Evolutionary conservation across 2,329 filamentous ascomycete species (phyloP), one percentile per base, ranked within the genome.

Genomic region (Trichophyton schoenleinii): DNA sequence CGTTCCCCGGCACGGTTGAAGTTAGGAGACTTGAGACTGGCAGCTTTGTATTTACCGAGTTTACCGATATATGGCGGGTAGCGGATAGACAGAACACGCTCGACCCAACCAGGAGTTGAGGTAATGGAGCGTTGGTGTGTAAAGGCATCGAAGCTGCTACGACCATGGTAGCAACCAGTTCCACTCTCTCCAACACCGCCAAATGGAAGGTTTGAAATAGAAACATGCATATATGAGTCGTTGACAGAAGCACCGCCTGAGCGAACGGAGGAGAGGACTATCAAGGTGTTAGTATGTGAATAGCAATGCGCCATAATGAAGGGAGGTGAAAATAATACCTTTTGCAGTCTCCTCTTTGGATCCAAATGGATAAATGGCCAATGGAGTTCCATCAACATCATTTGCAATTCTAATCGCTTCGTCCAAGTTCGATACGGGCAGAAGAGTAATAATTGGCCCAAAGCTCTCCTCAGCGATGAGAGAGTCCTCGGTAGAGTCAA

Each of bases 401-500:
- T 95, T 92, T 64, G 89, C 89, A 65, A 91, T 83, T 44, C 80
- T 80, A 71, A 97, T 91, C 58, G 91, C 92, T 69, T 95, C 84
- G 66, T 95, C 88, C n/a, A 96, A 79, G 67, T 84, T 81, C 65
- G 89, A 82, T 61, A 90, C 87, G 0, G 90, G 82, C 60, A 95
- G 77, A 64, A 97, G 84, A 64, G 89, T 86, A 67, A 95, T 90
- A 63, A 96, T 80, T n/a, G 94, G 94, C 5, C 92, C 94, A 71
- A 99, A 99, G 49, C 86, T 89, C 77, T 99, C 94, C 65, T 95
- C 84, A 25, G 78, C 77, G 70, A 96, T 82, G 74, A 96, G 83
- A 6, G 86, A 81, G 75, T 96, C 92, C 57, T 91, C 81, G 15
- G 82, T 71, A 64, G 84, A 85, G 66, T 88, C 80, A 42, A 96